Evolutionary conservation across 495 filamentous ascomycete species (phyloP), one percentile per base, ranked within the genome.

Genomic region (Penicillium paradoxum): DNA sequence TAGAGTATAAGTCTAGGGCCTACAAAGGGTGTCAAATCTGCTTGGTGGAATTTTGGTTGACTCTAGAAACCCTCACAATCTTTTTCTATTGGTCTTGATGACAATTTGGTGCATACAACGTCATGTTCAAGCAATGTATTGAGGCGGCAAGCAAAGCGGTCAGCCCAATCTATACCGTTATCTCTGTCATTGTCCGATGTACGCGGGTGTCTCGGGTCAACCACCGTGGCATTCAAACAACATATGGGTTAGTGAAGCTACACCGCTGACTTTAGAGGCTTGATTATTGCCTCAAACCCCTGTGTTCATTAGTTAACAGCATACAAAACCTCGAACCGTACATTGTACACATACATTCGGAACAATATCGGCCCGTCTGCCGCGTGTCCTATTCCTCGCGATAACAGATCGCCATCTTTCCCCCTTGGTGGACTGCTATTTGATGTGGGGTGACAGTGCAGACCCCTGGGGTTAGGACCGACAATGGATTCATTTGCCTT

Each of bases 401-500:
- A 37, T 56, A 51, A 51, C 49, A 51, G 38, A 43, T 51, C 49
- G 49, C 50, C 49, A 40, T 49, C 45, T 51, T 40, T 59, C 34
- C 27, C n/a, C 39, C 30, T 49, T 53, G 33, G 47, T 27, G 49
- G 53, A 53, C 51, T 57, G 57, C 51, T 52, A 54, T 60, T 58
- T 48, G 56, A 62, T 69, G 65, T 65, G 59, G 67, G 54, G 63
- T 61, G 56, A 65, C 48, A 47, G 55, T 42, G 55, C 49, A 49
- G 61, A 53, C 32, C 15, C 41, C 37, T 46, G 43, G 41, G 39
- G 40, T 54, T 52, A 54, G 49, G 51, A 61, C 45, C 43, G 50
- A 45, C 53, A 32, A 76, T 77, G 74, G 74, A 77, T 55, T 63
- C 71, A 24, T 77, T 77, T 50, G 71, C 71, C 24, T 66, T 74